Base-by-base conservation (phyloP, 2,329 filamentous ascomycete genomes). In the Scleromitrula shiraiana region DNA sequence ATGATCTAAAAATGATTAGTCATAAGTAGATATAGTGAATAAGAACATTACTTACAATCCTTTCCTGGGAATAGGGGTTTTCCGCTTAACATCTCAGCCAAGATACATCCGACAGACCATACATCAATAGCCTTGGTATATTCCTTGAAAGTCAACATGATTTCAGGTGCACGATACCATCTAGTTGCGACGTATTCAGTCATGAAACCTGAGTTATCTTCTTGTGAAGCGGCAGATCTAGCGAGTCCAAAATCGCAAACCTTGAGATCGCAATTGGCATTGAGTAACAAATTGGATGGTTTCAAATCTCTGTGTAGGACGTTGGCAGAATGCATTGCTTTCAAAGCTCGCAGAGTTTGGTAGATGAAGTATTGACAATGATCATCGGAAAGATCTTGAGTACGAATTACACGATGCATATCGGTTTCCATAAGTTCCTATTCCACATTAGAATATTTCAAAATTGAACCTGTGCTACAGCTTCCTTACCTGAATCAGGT, bases 301-400 rank as follows among this genome's bases (percentile, higher is more conserved):
- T 98, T 98, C 59, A 98, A 75, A 70, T 98, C 93, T 66, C 93
- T 85, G 68, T 98, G 93, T 9, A 98, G 81, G 40, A 98, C 93
- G 63, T 98, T 97, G 56, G 93, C 93, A 12, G 93, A 97, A 72
- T 98, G 93, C 91, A 98, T 97, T 32, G 93, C 93, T 75, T 98
- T 98, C 62, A 98, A 76, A 9, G 91, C 93, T 62, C 93, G 89
- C 50, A 98, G 80, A 2, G 93, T 98, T 73, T 98, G 93, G 76
- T 98, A 98, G 70, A 98, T 98, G 72, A 98, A 98, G 74, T 98
- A 98, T 70, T 98, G 93, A 78, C 93, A 98, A 69, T 98, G 93
- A 67, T 98, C 93, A 68, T 98, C 93, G 30, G 93, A 97, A 38
- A 98, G 80, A 65, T 98, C 93, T 70, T 98, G 93, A 32, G 93